Evolutionary conservation across 2,329 filamentous ascomycete genomes (phyloP).

Genomic region (Fusarium temperatum): DNA sequence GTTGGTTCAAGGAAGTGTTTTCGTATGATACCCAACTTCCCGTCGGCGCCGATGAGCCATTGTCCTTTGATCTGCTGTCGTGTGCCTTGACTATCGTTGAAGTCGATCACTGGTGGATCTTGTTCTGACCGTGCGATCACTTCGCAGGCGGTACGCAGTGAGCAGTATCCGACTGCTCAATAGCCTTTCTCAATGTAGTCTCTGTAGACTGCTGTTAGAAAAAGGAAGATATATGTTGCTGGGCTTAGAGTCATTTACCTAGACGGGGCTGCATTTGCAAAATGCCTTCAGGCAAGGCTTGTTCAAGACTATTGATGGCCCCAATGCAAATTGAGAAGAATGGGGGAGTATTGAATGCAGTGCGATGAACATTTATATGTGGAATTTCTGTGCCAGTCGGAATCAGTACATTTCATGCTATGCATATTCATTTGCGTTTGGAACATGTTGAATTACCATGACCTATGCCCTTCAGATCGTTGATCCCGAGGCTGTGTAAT

Average conservation of each 20-base stretch:
- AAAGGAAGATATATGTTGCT: neutral
- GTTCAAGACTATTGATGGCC: neutral
- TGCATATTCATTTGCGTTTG: accelerated
- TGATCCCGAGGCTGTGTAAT: neutral
- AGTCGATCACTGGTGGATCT: neutral
- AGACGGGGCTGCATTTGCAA: neutral
- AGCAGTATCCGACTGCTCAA: neutral
- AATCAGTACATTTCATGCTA: neutral
- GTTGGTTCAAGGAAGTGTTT: neutral
- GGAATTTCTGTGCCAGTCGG: neutral
- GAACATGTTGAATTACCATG: neutral
- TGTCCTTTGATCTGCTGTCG: neutral
- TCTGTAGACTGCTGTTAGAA: neutral
- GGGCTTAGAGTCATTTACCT: neutral
- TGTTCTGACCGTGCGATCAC: neutral
- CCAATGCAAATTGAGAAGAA: neutral
- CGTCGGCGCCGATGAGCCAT: neutral
- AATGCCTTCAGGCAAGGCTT: neutral
- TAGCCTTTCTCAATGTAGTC: neutral
- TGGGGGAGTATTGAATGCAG: neutral
- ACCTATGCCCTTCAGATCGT: neutral
- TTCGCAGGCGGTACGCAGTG: neutral
- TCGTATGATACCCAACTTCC: neutral
- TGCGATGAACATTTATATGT: neutral
- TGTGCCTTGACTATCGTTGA: neutral